Conservation (phyloP, 2,329 filamentous ascomycete species). For the Nothophoma quercina region DNA sequence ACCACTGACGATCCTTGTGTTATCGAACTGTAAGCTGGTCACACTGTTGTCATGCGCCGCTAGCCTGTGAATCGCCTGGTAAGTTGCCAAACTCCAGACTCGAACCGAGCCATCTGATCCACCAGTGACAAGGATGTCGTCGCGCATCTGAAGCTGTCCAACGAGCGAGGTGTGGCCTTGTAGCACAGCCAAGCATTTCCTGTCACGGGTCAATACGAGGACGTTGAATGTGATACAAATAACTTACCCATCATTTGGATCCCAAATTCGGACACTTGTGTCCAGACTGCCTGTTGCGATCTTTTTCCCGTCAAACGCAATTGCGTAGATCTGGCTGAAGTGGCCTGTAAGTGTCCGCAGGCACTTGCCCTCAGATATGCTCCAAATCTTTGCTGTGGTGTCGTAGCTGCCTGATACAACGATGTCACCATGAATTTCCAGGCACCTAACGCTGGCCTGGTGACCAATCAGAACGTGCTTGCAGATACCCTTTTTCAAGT, state of each 20-base stretch:
- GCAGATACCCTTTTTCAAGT: constrained; percentile 86
- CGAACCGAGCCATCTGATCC: constrained; percentile 95
- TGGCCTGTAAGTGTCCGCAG: constrained; percentile 89
- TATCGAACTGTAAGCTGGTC: constrained; percentile 96
- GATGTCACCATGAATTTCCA: constrained; percentile 95
- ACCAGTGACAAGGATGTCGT: constrained; percentile 92
- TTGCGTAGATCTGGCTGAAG: constrained; percentile 98
- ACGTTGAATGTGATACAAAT: constrained; percentile 24
- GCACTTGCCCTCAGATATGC: constrained; percentile 93
- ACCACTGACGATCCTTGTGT: constrained; percentile 92
- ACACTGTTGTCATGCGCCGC: constrained; percentile 98
- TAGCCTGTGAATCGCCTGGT: constrained; percentile 89
- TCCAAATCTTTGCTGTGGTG: constrained; percentile 96
- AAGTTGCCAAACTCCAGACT: constrained; percentile 92
- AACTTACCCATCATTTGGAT: constrained; percentile 82
- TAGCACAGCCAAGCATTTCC: constrained; percentile 84
- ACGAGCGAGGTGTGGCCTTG: constrained; percentile 97
- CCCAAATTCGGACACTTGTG: constrained; percentile 97
- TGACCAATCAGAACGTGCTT: constrained; percentile 92
- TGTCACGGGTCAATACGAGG: constrained; percentile 24
- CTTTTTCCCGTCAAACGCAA: constrained; percentile 92
- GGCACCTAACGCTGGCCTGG: constrained; percentile 91
- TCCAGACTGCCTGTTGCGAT: constrained; percentile 96
- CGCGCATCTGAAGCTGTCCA: constrained; percentile 93
- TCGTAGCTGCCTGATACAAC: constrained; percentile 99